Conservation (phyloP, 2,329 filamentous ascomycete species). For the Fusarium torulosum region DNA sequence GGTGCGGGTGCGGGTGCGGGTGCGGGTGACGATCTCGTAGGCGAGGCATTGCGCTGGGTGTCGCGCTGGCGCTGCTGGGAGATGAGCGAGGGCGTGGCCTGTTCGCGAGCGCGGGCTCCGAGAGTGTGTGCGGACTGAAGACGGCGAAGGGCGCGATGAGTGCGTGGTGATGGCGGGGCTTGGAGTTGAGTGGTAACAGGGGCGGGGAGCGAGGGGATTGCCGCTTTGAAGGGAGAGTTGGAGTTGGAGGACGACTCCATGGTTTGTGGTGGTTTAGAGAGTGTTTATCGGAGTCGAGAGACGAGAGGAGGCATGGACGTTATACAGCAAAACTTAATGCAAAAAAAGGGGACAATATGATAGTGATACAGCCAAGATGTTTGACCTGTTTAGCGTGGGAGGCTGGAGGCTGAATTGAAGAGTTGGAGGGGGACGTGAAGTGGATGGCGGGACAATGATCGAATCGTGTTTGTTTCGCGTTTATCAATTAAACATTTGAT, state of each 20-base stretch:
- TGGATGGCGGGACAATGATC: constrained; percentile 24
- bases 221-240: constrained; percentile 23
- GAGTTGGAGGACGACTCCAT: constrained; percentile 39
- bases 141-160: constrained; percentile 76
- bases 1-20: constrained; percentile 22
- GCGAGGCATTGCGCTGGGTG: constrained; percentile 55
- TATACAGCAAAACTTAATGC: constrained; percentile 9
- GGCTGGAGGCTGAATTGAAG: constrained; percentile 34
- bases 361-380: constrained; percentile 11
- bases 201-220: constrained; percentile 44
- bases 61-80: constrained; percentile 71
- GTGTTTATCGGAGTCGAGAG: constrained; percentile 6
- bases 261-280: constrained; percentile 16
- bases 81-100: constrained; percentile 67
- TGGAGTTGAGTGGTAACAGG: constrained; percentile 60
- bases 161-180: constrained; percentile 71
- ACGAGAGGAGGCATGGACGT: constrained; percentile 5
- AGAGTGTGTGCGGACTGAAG: constrained; percentile 81
- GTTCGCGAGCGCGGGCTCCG: constrained; percentile 66
- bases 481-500: constrained; percentile 14
- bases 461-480: constrained; percentile 47
- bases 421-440: constrained; percentile 5
- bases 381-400: constrained; percentile 31
- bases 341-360: background rate
- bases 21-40: constrained; percentile 44